Conservation (phyloP, 164 flowering plant species). For the Piper betle region DNA sequence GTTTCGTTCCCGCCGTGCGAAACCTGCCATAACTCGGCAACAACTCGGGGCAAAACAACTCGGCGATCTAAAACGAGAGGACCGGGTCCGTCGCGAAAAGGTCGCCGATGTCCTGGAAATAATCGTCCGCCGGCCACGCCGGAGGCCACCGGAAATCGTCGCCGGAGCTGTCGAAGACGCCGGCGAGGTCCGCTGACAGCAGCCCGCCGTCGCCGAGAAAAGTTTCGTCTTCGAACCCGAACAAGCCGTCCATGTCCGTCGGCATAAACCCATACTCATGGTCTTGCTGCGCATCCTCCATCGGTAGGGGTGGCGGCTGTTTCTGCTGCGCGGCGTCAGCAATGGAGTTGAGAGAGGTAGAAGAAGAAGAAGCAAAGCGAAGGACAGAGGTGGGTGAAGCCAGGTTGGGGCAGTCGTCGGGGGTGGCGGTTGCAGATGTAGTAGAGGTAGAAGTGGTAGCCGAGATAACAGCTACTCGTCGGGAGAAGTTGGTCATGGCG, state of each 20-base stretch:
- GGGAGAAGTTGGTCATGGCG: constrained; percentile 59
- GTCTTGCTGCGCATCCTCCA: constrained; percentile 10
- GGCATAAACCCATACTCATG: constrained; percentile 15
- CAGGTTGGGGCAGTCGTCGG: constrained; percentile 37
- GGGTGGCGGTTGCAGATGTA: constrained; percentile 36
- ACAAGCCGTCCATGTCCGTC: constrained; percentile 22
- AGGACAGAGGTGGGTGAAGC: constrained; percentile 69
- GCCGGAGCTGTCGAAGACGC: constrained; percentile 8
- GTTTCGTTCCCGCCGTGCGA: constrained; percentile 5
- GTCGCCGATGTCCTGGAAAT: constrained; percentile 66
- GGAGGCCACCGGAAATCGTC: constrained; percentile 13
- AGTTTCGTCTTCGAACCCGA: constrained; percentile 16
- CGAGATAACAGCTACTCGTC: constrained; percentile 2
- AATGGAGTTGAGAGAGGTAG: too few species aligned
- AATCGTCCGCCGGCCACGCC: constrained; percentile 26
- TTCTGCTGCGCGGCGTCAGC: neutral
- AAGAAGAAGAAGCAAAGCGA: constrained; percentile 15
- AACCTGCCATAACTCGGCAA: constrained; percentile 9
- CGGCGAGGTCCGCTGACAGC: constrained; percentile 9
- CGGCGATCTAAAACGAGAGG: neutral
- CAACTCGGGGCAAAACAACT: neutral
- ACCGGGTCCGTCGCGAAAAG: constrained; percentile 47
- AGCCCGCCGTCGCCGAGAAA: constrained; percentile 14
- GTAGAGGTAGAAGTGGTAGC: constrained; percentile 11
- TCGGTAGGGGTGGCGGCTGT: neutral